phyloP scores from a whole-genome alignment of 345 rosid genomes.

The Populus alba region DNA sequence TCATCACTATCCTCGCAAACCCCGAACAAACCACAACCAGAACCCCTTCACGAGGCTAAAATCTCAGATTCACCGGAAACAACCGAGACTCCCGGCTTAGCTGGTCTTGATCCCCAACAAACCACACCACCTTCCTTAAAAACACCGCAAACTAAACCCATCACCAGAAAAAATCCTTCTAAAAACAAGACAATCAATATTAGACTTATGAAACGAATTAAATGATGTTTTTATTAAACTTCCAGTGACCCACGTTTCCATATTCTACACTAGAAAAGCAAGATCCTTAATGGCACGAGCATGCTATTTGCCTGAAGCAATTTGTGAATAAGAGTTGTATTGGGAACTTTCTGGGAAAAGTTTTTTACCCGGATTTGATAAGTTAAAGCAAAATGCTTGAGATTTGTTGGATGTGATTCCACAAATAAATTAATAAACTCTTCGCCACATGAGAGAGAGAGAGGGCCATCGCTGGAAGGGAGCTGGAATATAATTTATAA shows the following conservation, averaged over 20 bases:
- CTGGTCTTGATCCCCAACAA: constrained; percentile 82
- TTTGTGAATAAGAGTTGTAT: constrained; percentile 58
- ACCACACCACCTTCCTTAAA: constrained; percentile 69
- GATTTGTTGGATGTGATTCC: constrained; percentile 71
- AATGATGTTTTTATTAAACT: constrained; percentile 15
- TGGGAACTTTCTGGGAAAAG: constrained; percentile 55
- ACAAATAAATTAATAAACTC: constrained; percentile 68
- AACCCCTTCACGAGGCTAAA: constrained; percentile 55
- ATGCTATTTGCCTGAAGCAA: constrained; percentile 77
- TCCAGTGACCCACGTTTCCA: constrained; percentile 80
- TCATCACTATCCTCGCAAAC: constrained; percentile 74
- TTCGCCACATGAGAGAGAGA: constrained; percentile 70
- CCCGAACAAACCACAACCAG: constrained; percentile 74
- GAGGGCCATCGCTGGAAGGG: constrained; percentile 61
- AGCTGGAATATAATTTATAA: constrained; percentile 10
- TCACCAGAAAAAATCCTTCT: constrained; percentile 67
- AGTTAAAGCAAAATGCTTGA: constrained; percentile 64
- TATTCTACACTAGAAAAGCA: constrained; percentile 63
- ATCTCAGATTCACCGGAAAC: constrained; percentile 35
- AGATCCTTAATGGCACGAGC: constrained; percentile 77
- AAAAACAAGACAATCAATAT: constrained; percentile 46
- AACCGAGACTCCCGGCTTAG: constrained; percentile 39
- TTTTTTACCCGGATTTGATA: constrained; percentile 42
- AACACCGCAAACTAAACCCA: constrained; percentile 79
- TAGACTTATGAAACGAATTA: constrained; percentile 10